phyloP scores from a whole-genome alignment of 768 basidiomycete species.

The Candolleomyces efflorescens region DNA sequence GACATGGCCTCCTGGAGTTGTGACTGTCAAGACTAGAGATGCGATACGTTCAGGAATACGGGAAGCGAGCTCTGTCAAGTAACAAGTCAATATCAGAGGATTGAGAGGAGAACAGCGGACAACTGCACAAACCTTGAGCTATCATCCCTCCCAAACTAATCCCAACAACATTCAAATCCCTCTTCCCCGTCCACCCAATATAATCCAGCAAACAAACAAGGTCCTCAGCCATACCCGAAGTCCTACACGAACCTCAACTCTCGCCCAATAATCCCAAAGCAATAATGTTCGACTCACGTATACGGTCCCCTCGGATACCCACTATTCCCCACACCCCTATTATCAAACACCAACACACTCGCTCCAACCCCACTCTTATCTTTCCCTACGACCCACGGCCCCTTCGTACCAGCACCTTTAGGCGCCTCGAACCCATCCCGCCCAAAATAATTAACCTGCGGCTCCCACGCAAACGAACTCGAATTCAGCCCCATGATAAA shows the following conservation, averaged over 20 bases:
- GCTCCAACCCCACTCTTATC: constrained; percentile 33
- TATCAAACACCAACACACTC: constrained; percentile 73
- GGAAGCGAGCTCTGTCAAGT: constrained; percentile 63
- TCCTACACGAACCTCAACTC: constrained; percentile 35
- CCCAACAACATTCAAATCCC: constrained; percentile 67
- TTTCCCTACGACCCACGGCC: constrained; percentile 9
- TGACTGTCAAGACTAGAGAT: constrained; percentile 65
- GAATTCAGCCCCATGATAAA: constrained; percentile 79
- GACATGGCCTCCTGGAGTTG: constrained; percentile 56
- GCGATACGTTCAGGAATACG: constrained; percentile 63
- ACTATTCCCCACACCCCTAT: constrained; percentile 79
- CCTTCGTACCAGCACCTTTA: constrained; percentile 3
- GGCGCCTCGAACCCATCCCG: constrained; percentile 18
- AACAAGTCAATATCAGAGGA: too few relatives aligned
- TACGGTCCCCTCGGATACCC: constrained; percentile 71
- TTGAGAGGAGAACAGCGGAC: background rate
- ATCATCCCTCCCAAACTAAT: constrained; percentile 84
- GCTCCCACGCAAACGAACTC: constrained; percentile 57
- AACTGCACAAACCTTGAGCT: constrained; percentile 50
- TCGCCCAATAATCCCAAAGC: background rate
- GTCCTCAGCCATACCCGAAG: constrained; percentile 77
- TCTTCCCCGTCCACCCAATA: constrained; percentile 63
- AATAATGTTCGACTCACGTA: constrained; percentile 43
- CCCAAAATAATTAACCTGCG: constrained; percentile 64
- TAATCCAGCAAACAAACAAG: constrained; percentile 61